Evolutionary conservation across 2,329 filamentous ascomycete genomes (phyloP).

Genomic region (Clarireedia hainanense): DNA sequence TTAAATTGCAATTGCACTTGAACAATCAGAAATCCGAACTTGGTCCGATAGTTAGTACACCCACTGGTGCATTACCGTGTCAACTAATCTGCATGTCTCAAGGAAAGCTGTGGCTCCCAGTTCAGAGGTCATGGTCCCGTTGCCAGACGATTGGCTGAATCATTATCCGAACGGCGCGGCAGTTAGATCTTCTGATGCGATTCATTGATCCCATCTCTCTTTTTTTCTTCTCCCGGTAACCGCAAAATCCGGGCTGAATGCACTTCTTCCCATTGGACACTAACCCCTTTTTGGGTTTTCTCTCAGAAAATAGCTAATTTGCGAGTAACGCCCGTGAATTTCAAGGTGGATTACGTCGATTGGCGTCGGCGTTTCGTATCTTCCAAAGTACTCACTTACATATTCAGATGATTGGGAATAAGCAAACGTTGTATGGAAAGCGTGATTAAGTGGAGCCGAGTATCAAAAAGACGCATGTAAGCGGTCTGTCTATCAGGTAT

Average conservation of each 20-base stretch:
- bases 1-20: too few relatives aligned
- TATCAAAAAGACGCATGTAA: background rate
- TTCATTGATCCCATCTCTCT: background rate
- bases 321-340: conserved; percentile 2
- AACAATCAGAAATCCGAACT: too few relatives aligned
- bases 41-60: too few relatives aligned
- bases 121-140: conserved; percentile 1
- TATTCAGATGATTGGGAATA: background rate
- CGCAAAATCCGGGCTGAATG: background rate
- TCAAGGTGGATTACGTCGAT: background rate
- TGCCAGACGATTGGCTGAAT: conserved; percentile 5
- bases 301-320: background rate
- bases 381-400: background rate
- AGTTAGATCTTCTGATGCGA: background rate
- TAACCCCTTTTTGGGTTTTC: background rate
- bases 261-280: background rate
- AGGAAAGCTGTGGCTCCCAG: background rate
- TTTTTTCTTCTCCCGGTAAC: background rate
- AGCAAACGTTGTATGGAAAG: background rate
- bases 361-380: background rate
- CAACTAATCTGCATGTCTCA: background rate
- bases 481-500: background rate
- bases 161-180: background rate
- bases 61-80: background rate
- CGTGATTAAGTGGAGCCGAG: background rate